Conservation (phyloP, 805 yeast species). For the Starmerella stigmatis region DNA sequence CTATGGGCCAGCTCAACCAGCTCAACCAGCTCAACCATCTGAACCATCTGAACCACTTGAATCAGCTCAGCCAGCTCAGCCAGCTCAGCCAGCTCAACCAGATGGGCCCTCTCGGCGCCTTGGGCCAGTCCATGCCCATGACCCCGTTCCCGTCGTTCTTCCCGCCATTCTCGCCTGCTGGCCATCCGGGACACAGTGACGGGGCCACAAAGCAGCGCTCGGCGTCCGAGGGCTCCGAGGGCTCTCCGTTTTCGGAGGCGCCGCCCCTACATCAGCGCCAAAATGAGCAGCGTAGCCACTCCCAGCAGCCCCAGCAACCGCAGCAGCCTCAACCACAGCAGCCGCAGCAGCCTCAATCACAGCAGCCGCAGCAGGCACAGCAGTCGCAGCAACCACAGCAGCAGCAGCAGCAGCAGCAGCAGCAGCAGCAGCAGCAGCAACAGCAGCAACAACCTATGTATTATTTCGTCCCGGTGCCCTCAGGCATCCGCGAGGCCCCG, state of each 20-base stretch:
- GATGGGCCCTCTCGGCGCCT: not conserved
- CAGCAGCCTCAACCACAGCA: too few species aligned
- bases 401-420: not conserved
- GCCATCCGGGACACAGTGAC: not conserved
- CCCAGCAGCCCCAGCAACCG: not conserved
- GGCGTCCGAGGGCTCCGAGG: not conserved
- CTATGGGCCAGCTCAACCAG: not conserved
- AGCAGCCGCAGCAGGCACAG: not conserved
- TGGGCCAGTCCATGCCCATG: not conserved
- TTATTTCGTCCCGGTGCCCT: conserved; percentile 16
- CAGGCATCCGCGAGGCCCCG: conserved; percentile 12
- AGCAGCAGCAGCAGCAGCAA: not conserved
- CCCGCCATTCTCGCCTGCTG: not conserved
- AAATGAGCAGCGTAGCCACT: not conserved
- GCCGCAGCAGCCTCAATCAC: too few species aligned
- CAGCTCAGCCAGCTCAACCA: not conserved
- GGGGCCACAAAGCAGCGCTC: not conserved
- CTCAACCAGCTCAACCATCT: not conserved
- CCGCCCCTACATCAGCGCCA: not conserved
- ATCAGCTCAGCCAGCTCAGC: not conserved
- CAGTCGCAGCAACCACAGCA: not conserved
- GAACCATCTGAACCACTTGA: not conserved
- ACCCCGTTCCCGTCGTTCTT: not conserved
- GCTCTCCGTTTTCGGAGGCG: not conserved
- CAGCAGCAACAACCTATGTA: conserved; percentile 6